Conservation (phyloP, 352 stramenopile genomes). For the Phytophthora syringae region DNA sequence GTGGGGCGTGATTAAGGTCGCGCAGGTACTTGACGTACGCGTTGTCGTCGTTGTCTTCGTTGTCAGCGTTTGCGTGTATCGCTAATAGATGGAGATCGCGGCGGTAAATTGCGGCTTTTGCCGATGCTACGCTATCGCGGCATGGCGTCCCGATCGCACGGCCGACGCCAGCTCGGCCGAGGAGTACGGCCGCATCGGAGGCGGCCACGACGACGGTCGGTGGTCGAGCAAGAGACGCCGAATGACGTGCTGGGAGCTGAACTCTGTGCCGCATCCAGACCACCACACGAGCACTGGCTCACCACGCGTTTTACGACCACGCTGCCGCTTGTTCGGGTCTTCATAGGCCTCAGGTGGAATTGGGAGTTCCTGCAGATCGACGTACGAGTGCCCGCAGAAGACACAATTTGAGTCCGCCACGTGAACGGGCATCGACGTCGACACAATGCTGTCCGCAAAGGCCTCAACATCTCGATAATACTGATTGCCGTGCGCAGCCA, state of each 20-base stretch:
- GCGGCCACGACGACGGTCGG: neutral
- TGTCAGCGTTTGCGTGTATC: too few species aligned
- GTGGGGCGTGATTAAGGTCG: neutral
- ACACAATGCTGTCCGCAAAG: neutral
- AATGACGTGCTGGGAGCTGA: neutral
- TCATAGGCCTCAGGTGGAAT: neutral
- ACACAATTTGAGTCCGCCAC: neutral
- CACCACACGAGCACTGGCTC: neutral
- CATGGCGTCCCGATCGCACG: neutral
- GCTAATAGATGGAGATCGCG: neutral
- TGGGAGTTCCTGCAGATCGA: neutral
- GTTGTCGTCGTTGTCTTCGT: neutral
- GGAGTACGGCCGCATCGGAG: neutral
- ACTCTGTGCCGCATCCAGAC: neutral
- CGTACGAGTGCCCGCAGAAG: neutral
- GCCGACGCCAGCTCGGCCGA: neutral
- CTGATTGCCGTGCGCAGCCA: neutral
- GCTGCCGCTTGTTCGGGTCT: neutral
- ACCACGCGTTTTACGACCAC: neutral
- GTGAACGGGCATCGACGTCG: neutral
- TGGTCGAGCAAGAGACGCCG: neutral
- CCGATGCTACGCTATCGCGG: neutral
- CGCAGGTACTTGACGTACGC: neutral
- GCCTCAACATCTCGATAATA: neutral
- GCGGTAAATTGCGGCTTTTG: neutral